Base-by-base conservation (phyloP, 805 yeast species). In the Candida wancherniae region DNA sequence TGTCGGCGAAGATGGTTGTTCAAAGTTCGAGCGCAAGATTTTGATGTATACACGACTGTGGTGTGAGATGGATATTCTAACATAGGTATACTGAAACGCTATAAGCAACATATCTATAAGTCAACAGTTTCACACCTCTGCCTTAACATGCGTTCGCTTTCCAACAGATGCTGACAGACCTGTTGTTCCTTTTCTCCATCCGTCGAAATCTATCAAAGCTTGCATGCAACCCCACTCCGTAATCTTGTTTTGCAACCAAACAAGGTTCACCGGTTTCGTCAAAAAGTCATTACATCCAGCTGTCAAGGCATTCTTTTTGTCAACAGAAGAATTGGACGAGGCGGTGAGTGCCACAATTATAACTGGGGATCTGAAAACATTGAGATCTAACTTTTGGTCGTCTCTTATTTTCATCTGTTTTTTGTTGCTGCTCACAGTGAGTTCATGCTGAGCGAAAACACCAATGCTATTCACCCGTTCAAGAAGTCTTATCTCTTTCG, bases 161-260 rank as follows among this genome's bases (percentile, higher is more conserved):
- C n/a, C n/a, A n/a, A n/a, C n/a, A n/a, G n/a, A n/a, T n/a, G n/a
- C n/a, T n/a, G n/a, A n/a, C n/a, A n/a, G n/a, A n/a, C n/a, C n/a
- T n/a, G n/a, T n/a, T n/a, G n/a, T 19, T 15, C 39, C 42, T 21
- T 40, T 42, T 15, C 38, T 41, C 94, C 97, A 92, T 22, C 94
- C 90, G 53, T 92, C 96, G 56, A 83, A 90, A 58, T 90, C 94
- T 54, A 90, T 88, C 29, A 90, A 63, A 1, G 97, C 97, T 60
- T 90, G 98, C 97, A 90, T 90, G 57, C 97, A 90, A 1, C 98
- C 97, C 97, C 97, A 92, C 57, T 90, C 97, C 1, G 87, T 82
- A 31, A 92, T 84, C 58, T 92, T 92, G 51, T 84, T 85, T 48
- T 87, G 84, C 27, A 92, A 66, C 99, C 99, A 92, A 28, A 77